Evolutionary conservation across 2,329 filamentous ascomycete species (phyloP), one percentile per base, ranked within the genome.

Genomic region (Penicillium hordei): DNA sequence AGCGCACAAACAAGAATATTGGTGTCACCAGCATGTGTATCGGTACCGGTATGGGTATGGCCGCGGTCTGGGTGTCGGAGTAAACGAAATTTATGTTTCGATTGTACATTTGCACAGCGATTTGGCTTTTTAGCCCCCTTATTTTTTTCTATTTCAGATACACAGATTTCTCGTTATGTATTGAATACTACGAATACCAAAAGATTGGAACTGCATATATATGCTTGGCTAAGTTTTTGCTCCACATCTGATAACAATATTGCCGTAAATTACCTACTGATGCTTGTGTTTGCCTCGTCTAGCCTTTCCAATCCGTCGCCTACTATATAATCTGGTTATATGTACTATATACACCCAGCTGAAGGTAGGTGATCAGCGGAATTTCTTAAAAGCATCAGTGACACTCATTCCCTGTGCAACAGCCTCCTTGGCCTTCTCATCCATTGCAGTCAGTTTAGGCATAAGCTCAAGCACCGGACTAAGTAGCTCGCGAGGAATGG

Each of bases 31-130:
- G 89, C 76, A 97, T 97, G 94, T 99, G 94, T 74, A 80, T 97
- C 49, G 94, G 93, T 51, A 97, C 93, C 2, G 93, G 92, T 52
- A 97, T 97, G 94, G 93, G 93, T 52, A 96, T 97, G 91, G 93
- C 92, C 57, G 91, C 93, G 60, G 89, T 97, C 59, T 97, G 93
- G 92, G 93, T 97, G 65, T 90, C 91, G 3, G 93, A 96, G 82
- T 96, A 91, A 73, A 71, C 33, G 49, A 29, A 46, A 27, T 39
- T n/a, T 36, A 27, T 48, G 45, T 54, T 59, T 51, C 38, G 15
- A 55, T 63, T 63, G 50, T 60, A 64, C 27, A 60, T 57, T 61
- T 52, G 63, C 52, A 59, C 51, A 63, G 66, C 65, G 64, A 63
- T 60, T 64, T 63, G 63, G 57, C 51, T 62, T 67, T 55, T 58